phyloP scores from a whole-genome alignment of 1,139 yeast genomes.

The Pneumocystis carinii region DNA sequence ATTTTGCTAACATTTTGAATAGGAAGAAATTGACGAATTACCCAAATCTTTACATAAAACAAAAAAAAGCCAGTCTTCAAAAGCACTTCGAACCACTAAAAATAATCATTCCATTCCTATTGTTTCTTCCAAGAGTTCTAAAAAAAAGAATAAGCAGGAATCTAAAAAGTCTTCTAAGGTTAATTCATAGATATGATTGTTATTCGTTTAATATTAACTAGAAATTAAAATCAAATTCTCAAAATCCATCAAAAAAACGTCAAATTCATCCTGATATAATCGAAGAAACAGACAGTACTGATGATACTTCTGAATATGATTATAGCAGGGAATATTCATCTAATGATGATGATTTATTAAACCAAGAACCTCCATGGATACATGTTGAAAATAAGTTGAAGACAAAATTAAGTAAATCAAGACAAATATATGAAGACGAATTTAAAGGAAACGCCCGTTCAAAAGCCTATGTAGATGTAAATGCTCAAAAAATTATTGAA shows the following conservation, averaged over 20 bases:
- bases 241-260: not conserved
- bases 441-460: not conserved
- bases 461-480: not conserved
- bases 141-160: not conserved
- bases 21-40: not conserved
- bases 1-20: not conserved
- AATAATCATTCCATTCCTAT: not conserved
- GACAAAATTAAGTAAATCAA: not conserved
- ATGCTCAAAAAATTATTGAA: conserved; percentile 11
- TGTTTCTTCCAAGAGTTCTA: not conserved
- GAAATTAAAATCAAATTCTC: not conserved
- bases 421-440: not conserved
- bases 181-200: not conserved
- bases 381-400: not conserved
- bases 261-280: not conserved
- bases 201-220: not conserved
- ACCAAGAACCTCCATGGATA: not conserved
- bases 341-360: not conserved
- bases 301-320: not conserved
- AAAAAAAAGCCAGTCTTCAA: not conserved
- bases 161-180: not conserved
- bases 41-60: not conserved
- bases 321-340: not conserved
- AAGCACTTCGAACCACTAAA: not conserved
- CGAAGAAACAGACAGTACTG: not conserved